These are phyloP conservation scores for Royoungia palumana DNA, from an alignment of 768 basidiomycete genomes.

Conservation along the genomic window DNA sequence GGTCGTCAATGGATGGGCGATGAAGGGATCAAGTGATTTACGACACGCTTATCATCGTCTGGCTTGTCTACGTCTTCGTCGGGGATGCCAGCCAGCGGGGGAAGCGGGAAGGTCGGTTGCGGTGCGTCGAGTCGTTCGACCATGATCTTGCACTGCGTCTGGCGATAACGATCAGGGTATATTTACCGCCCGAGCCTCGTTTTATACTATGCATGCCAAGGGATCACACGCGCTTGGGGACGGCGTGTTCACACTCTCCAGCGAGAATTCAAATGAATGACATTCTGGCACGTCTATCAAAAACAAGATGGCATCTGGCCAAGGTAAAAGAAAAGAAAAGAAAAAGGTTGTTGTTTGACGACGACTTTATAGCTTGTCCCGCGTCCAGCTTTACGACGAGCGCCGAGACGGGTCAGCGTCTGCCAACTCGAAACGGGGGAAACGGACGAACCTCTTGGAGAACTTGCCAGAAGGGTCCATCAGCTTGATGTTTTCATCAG, in stretches of 20 bases:
- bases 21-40: conserved; percentile 18
- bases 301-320: neutral
- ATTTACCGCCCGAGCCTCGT: neutral
- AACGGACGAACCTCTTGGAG: conserved; percentile 49
- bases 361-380: conserved; percentile 59
- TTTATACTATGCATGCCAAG: neutral
- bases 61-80: conserved; percentile 43
- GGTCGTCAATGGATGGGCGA: conserved; percentile 5
- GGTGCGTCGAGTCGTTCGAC: conserved; percentile 39
- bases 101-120: conserved; percentile 39
- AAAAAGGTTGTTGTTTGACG: neutral
- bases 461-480: conserved; percentile 70
- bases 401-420: conserved; percentile 1
- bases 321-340: neutral
- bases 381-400: conserved; percentile 55
- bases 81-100: conserved; percentile 38
- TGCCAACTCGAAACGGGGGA: neutral
- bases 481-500: conserved; percentile 71
- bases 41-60: conserved; percentile 31
- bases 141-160: conserved; percentile 27
- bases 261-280: neutral
- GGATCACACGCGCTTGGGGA: conserved; percentile 4
- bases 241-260: conserved; percentile 1
- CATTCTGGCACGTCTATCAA: conserved; percentile 23
- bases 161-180: too few relatives aligned